Evolutionary conservation across 495 filamentous ascomycete genomes (phyloP), one percentile per base, ranked within the genome.

Genomic region (Lindgomyces ingoldianus): DNA sequence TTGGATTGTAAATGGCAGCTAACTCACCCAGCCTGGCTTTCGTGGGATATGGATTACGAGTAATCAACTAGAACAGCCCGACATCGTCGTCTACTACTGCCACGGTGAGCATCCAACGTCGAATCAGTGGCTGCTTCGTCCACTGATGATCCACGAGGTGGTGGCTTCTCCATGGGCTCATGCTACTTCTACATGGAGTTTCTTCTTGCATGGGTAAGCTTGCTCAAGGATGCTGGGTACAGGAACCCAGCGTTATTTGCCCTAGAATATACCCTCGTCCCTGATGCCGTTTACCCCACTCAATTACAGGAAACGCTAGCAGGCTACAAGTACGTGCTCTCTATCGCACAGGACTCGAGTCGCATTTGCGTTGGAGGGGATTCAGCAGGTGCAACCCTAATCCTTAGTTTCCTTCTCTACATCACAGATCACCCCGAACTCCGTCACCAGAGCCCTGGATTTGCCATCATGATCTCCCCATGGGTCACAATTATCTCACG

Each of bases 121-220:
- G 11, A 47, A 33, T 47, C 8, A 12, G 33, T 39, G 10, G 2
- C 36, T n/a, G 14, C 48, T 16, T 33, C 3, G 18, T 8, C 11
- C 24, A 50, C 16, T 25, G 25, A 54, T 64, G 16, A 60, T 29
- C 1, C 18, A 9, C 22, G 30, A 86, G 85, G 86, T 19, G 89
- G 89, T 19, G 89, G 89, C 1, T 91, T 92, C 68, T 81, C 84
- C 1, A 88, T 93, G 86, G 89, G 89, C 29, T 89, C 87, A 14
- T 72, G 79, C 25, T 88, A 89, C 74, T 93, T 93, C 73, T 93
- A 93, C 72, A 81, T 92, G 21, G 89, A 93, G 72, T 91, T 92
- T 65, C 78, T 93, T 18, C 70, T 90, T 36, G 81, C 85, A 25
- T 89, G 84, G 85, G 67, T 86, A 16, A 79, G 74, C 44, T 71